phyloP scores from a whole-genome alignment of 306 rosid species.

The Rubus parviflorus region DNA sequence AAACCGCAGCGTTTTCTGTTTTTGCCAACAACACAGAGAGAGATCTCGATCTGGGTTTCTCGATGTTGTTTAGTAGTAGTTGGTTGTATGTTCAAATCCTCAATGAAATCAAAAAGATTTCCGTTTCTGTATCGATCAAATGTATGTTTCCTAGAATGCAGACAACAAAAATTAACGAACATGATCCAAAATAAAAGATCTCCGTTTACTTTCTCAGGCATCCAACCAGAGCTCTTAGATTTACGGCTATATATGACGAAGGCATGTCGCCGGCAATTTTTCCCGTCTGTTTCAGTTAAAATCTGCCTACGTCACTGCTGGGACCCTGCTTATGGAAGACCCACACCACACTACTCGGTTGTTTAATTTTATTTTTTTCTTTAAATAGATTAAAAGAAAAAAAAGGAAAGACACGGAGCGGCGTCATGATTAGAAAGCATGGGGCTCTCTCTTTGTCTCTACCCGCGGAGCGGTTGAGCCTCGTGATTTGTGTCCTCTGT shows the following conservation, averaged over 20 bases:
- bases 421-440: constrained; percentile 39
- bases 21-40: not conserved
- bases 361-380: not conserved
- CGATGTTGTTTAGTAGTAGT: not conserved
- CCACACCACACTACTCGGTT: not conserved
- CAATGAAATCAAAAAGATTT: not conserved
- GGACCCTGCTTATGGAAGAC: not conserved
- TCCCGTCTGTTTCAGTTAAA: not conserved
- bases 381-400: not conserved
- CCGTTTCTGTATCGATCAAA: not conserved
- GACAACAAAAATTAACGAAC: not conserved
- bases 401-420: constrained; percentile 12
- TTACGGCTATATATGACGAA: not conserved
- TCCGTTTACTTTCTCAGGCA: not conserved
- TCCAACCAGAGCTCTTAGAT: not conserved
- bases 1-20: not conserved
- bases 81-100: not conserved
- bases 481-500: constrained; percentile 33
- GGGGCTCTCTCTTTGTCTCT: constrained; percentile 12
- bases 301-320: not conserved
- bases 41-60: not conserved
- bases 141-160: not conserved
- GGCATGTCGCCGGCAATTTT: not conserved
- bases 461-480: not conserved
- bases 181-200: not conserved